Base-by-base conservation (phyloP, 192 early-diverging fungal genomes). In the Mortierella alpina region DNA sequence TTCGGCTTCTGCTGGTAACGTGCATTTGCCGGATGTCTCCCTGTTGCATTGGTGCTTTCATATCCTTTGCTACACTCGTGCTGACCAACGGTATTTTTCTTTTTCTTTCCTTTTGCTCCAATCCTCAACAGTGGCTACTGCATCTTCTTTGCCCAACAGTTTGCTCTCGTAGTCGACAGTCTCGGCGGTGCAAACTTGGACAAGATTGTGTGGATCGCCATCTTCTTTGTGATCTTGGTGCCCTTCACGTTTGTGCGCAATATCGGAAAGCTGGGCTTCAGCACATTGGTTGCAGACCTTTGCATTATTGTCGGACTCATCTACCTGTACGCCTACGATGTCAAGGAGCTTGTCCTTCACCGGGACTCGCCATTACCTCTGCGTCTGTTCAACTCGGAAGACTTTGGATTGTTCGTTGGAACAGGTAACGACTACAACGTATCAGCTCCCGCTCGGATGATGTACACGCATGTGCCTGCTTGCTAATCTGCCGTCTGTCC, bases 121-220 rank as follows among this genome's bases (percentile, higher is more conserved):
- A 41, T 44, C n/a, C 17, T 40, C 18, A 22, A 47, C 66, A 84
- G 85, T 41, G 86, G 85, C 41, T 85, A 95, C 59, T 92, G 91
- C 48, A 96, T 96, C 40, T 98, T 98, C 76, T 92, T 98, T 17
- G 92, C 94, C 7, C 91, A 95, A 71, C 96, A 96, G 72, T 84
- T 96, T 56, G 88, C 89, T 15, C 90, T 95, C 59, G 86, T 92
- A 58, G 82, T 93, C 52, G 88, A 91, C 70, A 87, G 90, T 52
- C 69, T 92, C 4, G 91, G 94, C 11, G 82, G 92, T 22, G 90
- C 92, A 82, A 63, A 83, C 18, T 50, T 87, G 53, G 88, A 92
- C 72, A 78, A 90, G 49, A 86, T 93, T 60, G 88, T 89, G 6
- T 92, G 90, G 82, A 85, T 84, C 40, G 90, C 93, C 84, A 90